A percentile compares a stretch with the other conserved stretches of the same genome.
phyloP scores from a whole-genome alignment of 306 rosid genomes.

The Medicago arabica region DNA sequence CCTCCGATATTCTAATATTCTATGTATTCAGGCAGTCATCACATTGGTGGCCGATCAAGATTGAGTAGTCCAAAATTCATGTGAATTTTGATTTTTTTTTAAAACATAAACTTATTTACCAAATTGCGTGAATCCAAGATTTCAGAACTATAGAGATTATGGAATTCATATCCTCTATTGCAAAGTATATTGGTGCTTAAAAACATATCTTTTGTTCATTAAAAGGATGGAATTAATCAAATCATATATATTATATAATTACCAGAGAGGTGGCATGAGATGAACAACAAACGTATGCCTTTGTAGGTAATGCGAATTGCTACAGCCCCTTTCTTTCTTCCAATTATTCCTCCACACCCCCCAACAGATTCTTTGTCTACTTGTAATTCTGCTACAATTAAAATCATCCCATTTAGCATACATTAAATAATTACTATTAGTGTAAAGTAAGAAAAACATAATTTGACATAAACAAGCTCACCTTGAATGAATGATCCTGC shows the following conservation, averaged over 20 bases:
- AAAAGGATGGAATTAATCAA: too few species aligned
- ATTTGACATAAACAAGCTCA: constrained; percentile 17
- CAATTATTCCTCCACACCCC: constrained; percentile 71
- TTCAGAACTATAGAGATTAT: too few species aligned
- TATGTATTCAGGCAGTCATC: too few species aligned
- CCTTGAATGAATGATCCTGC: constrained; percentile 58
- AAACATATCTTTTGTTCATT: too few species aligned
- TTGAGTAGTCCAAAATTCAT: too few species aligned
- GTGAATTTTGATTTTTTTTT: too few species aligned
- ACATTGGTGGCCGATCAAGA: too few species aligned
- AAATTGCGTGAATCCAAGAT: too few species aligned
- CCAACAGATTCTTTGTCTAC: constrained; percentile 62
- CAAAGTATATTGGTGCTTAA: too few species aligned
- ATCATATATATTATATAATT: background rate
- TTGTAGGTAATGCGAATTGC: constrained; percentile 70
- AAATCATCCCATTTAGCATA: background rate
- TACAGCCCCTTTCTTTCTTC: constrained; percentile 87
- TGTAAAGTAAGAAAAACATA: background rate
- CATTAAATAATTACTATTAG: background rate
- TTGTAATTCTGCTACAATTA: constrained; percentile 51
- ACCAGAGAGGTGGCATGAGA: constrained; percentile 82
- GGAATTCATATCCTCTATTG: too few species aligned
- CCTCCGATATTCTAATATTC: too few species aligned
- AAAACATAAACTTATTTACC: too few species aligned
- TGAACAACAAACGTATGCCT: constrained; percentile 66